Evolutionary conservation across 768 basidiomycete genomes (phyloP), one percentile per base, ranked within the genome.

Genomic region (Serendipita vermifera): DNA sequence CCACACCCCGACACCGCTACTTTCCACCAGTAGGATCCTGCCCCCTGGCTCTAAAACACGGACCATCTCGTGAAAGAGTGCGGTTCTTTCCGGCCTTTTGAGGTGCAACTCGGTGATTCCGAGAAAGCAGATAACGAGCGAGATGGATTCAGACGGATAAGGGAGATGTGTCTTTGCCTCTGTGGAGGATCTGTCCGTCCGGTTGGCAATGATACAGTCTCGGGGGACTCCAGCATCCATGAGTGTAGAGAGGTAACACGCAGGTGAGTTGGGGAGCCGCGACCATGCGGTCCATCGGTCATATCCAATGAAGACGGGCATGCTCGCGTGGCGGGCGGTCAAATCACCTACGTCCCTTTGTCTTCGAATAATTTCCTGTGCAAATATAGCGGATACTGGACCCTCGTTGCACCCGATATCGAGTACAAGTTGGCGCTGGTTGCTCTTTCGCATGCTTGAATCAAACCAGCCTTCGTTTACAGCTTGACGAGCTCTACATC

Each of bases 211-310:
- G 7, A 51, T 51, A 31, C n/a, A n/a, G 27, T 51, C 46, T 7
- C 46, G 20, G 17, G 46, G 46, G n/a, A 51, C 46, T 2, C 46
- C 46, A 11, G 17, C 27, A 27, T 31, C n/a, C 46, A 31, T 51
- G 24, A 51, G 27, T 2, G 46, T 51, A 15, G 17, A 22, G 7
- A 51, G 27, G 3, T 20, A 51, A 31, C 29, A 26, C 11, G 11
- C 17, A 9, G 46, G 46, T 27, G n/a, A 15, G 17, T 51, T 51
- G 22, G 46, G 46, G 46, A 51, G 26, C 7, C 46, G 46, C 11
- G 46, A 22, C 46, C 46, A 51, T 20, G 9, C 32, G 46, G 24
- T 51, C 46, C 46, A 51, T 20, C 46, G 46, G 46, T 51, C 46
- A 27, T 51, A 31, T 15, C 46, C 46, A 7, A 51, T 29, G 29